Conservation (phyloP, 2,329 filamentous ascomycete species). For the Hortaea sp. region DNA sequence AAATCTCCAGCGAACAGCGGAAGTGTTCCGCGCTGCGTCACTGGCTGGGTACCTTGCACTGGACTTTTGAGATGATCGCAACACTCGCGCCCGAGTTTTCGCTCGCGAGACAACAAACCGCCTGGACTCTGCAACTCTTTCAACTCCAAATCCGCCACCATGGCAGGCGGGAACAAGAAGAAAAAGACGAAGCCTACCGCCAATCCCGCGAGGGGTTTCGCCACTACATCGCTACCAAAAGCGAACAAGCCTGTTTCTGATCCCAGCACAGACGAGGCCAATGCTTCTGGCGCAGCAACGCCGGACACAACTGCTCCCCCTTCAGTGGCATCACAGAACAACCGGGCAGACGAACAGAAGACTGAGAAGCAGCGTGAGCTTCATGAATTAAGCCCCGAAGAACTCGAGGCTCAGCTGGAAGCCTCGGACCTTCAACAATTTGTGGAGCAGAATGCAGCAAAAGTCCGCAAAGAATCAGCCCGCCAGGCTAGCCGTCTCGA, state of each 20-base stretch:
- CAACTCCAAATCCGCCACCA: conserved; percentile 1
- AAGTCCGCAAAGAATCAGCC: conserved; percentile 66
- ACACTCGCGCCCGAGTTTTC: background rate
- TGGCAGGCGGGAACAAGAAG: conserved; percentile 38
- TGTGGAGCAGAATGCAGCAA: conserved; percentile 72
- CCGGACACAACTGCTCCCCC: conserved; percentile 5
- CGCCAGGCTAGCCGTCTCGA: conserved; percentile 70
- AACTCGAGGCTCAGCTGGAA: conserved; percentile 81
- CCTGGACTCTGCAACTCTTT: background rate
- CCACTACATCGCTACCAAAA: conserved; percentile 78
- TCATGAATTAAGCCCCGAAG: conserved; percentile 63
- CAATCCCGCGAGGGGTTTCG: conserved; percentile 86
- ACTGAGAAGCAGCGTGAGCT: conserved; percentile 26
- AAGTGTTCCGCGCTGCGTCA: no score
- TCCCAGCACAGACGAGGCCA: conserved; percentile 16
- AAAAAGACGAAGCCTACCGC: conserved; percentile 87
- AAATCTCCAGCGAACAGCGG: background rate
- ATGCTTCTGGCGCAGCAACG: conserved; percentile 20
- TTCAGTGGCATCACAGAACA: conserved; percentile 4
- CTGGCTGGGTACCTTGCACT: background rate
- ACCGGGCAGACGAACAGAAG: conserved; percentile 16
- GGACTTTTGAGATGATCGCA: background rate
- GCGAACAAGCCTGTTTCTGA: conserved; percentile 55
- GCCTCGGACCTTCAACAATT: conserved; percentile 81
- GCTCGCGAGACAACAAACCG: background rate